Conservation (phyloP, 352 stramenopile species). For the Halophytophthora polymorphica region DNA sequence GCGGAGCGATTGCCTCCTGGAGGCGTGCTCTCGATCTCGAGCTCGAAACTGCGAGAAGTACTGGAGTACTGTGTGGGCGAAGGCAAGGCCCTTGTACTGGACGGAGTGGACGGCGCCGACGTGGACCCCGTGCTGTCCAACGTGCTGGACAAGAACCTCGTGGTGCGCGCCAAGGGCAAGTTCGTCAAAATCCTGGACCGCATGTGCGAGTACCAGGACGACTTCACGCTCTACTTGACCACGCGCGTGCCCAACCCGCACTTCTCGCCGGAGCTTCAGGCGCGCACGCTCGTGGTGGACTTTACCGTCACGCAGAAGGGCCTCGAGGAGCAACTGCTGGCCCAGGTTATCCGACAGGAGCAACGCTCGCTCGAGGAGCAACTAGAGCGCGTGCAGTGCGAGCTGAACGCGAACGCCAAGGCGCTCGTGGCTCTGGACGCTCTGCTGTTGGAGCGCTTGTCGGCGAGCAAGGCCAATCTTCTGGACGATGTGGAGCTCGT, state of each 20-base stretch:
- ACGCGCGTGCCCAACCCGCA: conserved; percentile 66
- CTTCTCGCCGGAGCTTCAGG: conserved; percentile 70
- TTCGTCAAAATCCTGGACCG: conserved; percentile 74
- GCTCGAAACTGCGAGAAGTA: conserved; percentile 75
- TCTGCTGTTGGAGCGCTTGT: conserved; percentile 82
- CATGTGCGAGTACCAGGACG: conserved; percentile 61
- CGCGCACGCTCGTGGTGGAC: conserved; percentile 73
- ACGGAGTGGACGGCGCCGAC: conserved; percentile 61
- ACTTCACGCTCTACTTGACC: conserved; percentile 66
- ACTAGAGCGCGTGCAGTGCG: conserved; percentile 79
- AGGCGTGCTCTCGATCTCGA: conserved; percentile 59
- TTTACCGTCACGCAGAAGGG: conserved; percentile 91
- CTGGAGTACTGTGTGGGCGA: conserved; percentile 87
- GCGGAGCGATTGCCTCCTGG: conserved; percentile 50
- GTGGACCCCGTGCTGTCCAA: conserved; percentile 57
- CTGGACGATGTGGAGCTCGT: conserved; percentile 89
- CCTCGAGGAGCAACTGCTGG: conserved; percentile 89
- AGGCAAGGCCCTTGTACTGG: conserved; percentile 81
- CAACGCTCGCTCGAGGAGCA: conserved; percentile 89
- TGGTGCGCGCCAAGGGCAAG: conserved; percentile 54
- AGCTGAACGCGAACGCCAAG: conserved; percentile 87
- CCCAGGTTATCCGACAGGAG: conserved; percentile 90
- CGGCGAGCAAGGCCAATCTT: conserved; percentile 82
- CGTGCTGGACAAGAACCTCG: conserved; percentile 65
- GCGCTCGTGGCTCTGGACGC: conserved; percentile 81